A percentile compares a stretch with the other conserved stretches of the same genome.
phyloP scores from a whole-genome alignment of 306 rosid species.

The Pyrus communis region DNA sequence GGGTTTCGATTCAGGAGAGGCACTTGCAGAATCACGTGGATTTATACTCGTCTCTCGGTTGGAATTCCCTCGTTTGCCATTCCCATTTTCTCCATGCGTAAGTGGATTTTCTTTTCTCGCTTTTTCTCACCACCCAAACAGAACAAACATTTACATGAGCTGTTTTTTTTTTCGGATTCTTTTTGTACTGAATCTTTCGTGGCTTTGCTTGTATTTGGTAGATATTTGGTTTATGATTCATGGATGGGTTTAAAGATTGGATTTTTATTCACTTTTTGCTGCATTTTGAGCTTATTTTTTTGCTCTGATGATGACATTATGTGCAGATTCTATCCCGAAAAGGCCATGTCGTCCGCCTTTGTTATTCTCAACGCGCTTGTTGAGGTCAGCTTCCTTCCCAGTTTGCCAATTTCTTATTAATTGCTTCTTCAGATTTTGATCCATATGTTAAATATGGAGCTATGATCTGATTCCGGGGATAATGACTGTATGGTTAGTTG shows the following conservation, averaged over 20 bases:
- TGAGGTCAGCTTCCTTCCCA: constrained; percentile 48
- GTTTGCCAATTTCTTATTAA: neutral
- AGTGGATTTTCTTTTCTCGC: constrained; percentile 5
- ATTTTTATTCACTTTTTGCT: neutral
- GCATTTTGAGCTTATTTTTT: neutral
- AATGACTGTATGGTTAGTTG: neutral
- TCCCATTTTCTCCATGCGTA: constrained; percentile 79
- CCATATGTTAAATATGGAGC: constrained; percentile 9
- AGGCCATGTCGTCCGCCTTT: constrained; percentile 63
- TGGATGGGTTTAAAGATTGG: neutral
- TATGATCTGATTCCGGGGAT: neutral
- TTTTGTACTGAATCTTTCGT: neutral
- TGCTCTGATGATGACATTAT: constrained; percentile 1
- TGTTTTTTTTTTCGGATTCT: neutral
- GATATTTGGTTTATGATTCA: neutral
- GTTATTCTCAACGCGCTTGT: constrained; percentile 76
- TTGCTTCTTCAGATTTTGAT: constrained; percentile 13
- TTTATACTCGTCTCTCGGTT: constrained; percentile 66
- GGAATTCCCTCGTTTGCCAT: constrained; percentile 82
- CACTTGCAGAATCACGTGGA: constrained; percentile 48
- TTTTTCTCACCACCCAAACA: neutral
- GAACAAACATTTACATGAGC: neutral
- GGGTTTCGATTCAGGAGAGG: constrained; percentile 69
- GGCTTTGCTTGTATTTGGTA: neutral
- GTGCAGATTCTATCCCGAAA: constrained; percentile 76